Conservation (phyloP, 2,329 filamentous ascomycete species). For the Sporothrix brunneoviolacea region DNA sequence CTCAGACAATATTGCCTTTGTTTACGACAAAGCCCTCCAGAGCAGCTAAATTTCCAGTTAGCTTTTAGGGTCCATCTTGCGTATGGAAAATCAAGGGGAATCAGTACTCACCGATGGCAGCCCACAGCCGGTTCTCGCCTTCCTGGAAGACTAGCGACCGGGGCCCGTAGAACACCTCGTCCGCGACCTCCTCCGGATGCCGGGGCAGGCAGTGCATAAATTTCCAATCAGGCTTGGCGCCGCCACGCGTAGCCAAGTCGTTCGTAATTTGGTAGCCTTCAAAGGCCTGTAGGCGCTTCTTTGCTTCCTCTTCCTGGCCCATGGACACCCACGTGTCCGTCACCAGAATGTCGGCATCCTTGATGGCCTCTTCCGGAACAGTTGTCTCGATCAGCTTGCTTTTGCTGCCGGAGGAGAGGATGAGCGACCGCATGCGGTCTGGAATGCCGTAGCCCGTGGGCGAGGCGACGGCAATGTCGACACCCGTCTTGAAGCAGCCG, state of each 20-base stretch:
- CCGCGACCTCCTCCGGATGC: conserved; percentile 85
- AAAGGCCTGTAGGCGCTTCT: conserved; percentile 73
- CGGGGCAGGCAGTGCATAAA: conserved; percentile 98
- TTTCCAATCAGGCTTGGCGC: conserved; percentile 83
- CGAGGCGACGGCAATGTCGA: conserved; percentile 80
- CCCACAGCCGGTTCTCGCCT: conserved; percentile 91
- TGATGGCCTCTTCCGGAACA: conserved; percentile 76
- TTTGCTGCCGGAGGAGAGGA: conserved; percentile 49
- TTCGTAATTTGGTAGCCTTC: conserved; percentile 86
- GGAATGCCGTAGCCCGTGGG: conserved; percentile 82
- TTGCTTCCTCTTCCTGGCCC: conserved; percentile 85
- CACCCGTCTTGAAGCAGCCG: conserved; percentile 77
- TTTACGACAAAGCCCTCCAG: conserved; percentile 92
- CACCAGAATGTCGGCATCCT: conserved; percentile 80
- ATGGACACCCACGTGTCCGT: conserved; percentile 99
- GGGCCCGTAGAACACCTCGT: conserved; percentile 87
- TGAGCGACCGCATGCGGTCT: conserved; percentile 63
- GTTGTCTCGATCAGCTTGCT: conserved; percentile 69
- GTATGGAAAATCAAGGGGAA: too few relatives aligned
- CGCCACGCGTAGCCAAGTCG: conserved; percentile 74
- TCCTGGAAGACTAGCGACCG: conserved; percentile 87
- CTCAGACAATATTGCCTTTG: conserved; percentile 63
- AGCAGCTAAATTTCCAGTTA: conserved; percentile 43
- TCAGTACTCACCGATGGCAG: conserved; percentile 61
- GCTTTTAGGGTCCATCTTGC: too few relatives aligned